Conservation (phyloP, 202 grass and related monocot species). For the Zizania palustris region DNA sequence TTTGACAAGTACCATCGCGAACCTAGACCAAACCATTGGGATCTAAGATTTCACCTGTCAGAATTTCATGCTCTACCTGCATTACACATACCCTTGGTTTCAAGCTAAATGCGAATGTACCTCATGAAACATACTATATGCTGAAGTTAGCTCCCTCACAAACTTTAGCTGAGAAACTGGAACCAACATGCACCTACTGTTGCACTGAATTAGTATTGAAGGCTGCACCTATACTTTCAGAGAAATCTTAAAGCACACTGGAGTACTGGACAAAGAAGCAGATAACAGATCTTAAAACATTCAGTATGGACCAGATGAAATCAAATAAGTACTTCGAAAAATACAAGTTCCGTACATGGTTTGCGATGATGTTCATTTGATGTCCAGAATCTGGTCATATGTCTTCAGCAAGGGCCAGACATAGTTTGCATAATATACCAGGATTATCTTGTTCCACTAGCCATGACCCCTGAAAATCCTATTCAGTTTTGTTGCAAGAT, state of each 20-base stretch:
- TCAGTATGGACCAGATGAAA: conserved; percentile 4
- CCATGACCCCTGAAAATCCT: conserved; percentile 11
- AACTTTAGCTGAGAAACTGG: too few relatives aligned
- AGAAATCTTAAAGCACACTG: background rate
- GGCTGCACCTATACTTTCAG: conserved; percentile 18
- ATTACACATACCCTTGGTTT: background rate
- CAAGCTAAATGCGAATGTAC: conserved; percentile 13
- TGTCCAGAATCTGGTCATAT: conserved; percentile 11
- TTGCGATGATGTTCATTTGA: background rate
- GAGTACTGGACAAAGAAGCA: background rate
- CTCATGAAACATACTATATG: background rate
- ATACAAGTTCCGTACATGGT: background rate
- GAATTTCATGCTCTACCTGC: too few relatives aligned
- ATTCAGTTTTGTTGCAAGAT: background rate
- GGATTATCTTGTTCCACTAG: conserved; percentile 24
- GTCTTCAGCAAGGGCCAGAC: conserved; percentile 2
- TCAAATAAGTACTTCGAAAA: background rate
- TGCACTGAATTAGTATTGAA: too few relatives aligned
- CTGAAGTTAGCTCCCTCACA: conserved; percentile 8
- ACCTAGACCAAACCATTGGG: too few relatives aligned
- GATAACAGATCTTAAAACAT: background rate
- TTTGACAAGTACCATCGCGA: too few relatives aligned
- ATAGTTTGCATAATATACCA: conserved; percentile 1
- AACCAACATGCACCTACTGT: too few relatives aligned
- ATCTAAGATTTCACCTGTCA: too few relatives aligned